Percentiles rank a stretch among this genome's conserved stretches.
These are phyloP conservation scores for Cladophialophora psammophila DNA, from an alignment of 2,329 filamentous ascomycete genomes.

Conservation along the genomic window DNA sequence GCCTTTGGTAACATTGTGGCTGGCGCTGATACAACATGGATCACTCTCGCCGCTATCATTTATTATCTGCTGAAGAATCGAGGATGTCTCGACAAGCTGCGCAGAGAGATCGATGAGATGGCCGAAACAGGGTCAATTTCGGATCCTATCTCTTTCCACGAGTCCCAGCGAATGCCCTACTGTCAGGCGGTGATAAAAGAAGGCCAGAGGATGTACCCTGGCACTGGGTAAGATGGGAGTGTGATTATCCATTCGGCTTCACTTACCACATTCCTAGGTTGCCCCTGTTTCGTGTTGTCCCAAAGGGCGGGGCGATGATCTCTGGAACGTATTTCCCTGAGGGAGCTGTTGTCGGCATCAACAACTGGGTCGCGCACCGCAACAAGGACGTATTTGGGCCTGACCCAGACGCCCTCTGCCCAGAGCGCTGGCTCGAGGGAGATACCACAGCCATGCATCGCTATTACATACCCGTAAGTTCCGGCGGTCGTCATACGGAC, in stretches of 20 bases:
- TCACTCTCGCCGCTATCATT: slow-evolving; percentile 73
- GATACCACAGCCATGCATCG: slow-evolving; percentile 5
- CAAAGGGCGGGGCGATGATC: slow-evolving; percentile 49
- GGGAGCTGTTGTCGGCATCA: slow-evolving; percentile 56
- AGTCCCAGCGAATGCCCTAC: slow-evolving; percentile 43
- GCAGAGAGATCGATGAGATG: slow-evolving; percentile 2
- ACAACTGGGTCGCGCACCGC: slow-evolving; percentile 52
- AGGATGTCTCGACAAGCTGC: not conserved
- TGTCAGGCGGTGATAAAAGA: slow-evolving; percentile 50
- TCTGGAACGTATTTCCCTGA: slow-evolving; percentile 53
- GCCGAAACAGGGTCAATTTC: slow-evolving; percentile 2
- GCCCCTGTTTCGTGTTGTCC: slow-evolving; percentile 47
- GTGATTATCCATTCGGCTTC: slow-evolving; percentile 69
- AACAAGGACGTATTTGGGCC: slow-evolving; percentile 50
- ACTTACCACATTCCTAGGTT: slow-evolving; percentile 69
- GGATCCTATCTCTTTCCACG: slow-evolving; percentile 38
- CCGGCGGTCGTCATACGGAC: not conserved
- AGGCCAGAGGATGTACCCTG: slow-evolving; percentile 51
- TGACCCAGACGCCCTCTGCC: slow-evolving; percentile 51
- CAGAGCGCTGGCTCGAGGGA: slow-evolving; percentile 52
- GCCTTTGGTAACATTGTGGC: slow-evolving; percentile 58
- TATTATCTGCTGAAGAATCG: slow-evolving; percentile 75
- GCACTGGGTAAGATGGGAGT: slow-evolving; percentile 68
- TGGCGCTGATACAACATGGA: slow-evolving; percentile 79
- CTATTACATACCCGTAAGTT: slow-evolving; percentile 5